Base-by-base conservation (phyloP, 768 basidiomycete genomes). In the Mycena venus region DNA sequence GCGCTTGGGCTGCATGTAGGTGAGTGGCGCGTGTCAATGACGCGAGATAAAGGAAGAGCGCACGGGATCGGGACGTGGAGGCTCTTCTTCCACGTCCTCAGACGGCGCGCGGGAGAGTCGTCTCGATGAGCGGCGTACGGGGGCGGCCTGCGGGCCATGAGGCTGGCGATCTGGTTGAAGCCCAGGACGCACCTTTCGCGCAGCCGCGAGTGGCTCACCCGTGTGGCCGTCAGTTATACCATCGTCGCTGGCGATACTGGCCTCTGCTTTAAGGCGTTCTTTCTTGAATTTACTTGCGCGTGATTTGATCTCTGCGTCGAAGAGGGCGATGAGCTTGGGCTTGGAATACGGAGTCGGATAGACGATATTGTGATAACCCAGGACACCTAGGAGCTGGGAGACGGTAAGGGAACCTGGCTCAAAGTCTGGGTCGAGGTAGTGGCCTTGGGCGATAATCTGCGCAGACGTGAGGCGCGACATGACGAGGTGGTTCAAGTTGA, bases 191-290 rank as follows among this genome's bases (percentile, higher is more conserved):
- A 91, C 92, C 85, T 88, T 89, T 59, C 81, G 78, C 60, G 82
- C 84, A 55, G 84, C 87, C 77, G 83, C 86, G 72, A 96, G 82
- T 40, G 89, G 92, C 80, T 88, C 83, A n/a, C 95, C 95, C 9
- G 95, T 96, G n/a, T 91, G 74, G 25, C 95, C 95, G 81, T 96
- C 94, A 44, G 86, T 91, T 64, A 96, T 96, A 6, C 95, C 95
- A 68, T 95, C 92, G 73, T 94, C 93, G 78, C 94, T 96, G 7
- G 96, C 91, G 62, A 88, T 82, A 75, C 93, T 95, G 63, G 91
- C 92, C 81, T 91, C 89, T 75, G 87, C 90, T 84, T 90, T 91
- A 44, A 92, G 70, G 56, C 91, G 86, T 74, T 95, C 92, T 72
- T 88, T 91, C 81, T 89, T 91, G 69, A 93, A 84, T 76, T 90